Evolutionary conservation across 768 basidiomycete species (phyloP).

Genomic region (Megacollybia marginata): DNA sequence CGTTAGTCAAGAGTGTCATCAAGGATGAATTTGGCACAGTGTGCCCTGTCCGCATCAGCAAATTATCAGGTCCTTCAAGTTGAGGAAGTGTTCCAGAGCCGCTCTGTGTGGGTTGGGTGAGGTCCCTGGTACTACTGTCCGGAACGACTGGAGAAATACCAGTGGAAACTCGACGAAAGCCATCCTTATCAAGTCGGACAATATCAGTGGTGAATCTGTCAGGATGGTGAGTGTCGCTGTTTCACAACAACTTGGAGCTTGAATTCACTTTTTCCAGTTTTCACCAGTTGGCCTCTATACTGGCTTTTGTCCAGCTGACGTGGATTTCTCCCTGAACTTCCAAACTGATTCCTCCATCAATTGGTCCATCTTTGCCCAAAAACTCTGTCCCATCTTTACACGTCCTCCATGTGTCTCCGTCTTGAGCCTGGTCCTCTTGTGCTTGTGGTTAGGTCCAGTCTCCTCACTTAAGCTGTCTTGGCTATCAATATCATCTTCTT

Average conservation of each 20-base stretch:
- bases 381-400: background rate
- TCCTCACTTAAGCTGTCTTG: background rate
- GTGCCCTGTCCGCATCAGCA: too few relatives aligned
- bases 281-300: background rate
- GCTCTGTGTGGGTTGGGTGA: too few relatives aligned
- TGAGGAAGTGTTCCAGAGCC: too few relatives aligned
- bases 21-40: too few relatives aligned
- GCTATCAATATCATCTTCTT: background rate
- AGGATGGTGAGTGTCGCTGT: background rate
- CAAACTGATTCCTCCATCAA: background rate
- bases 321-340: background rate
- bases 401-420: background rate
- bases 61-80: too few relatives aligned
- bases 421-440: background rate
- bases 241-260: background rate
- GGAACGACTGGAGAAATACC: too few relatives aligned
- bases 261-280: background rate
- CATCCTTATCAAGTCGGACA: background rate
- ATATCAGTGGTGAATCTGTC: background rate
- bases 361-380: background rate
- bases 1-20: too few relatives aligned
- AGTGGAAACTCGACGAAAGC: background rate
- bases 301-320: background rate
- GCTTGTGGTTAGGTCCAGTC: background rate
- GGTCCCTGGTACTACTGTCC: too few relatives aligned